Evolutionary conservation across 2,329 filamentous ascomycete species (phyloP).

Genomic region (Aspergillus oerlinghausenensis): DNA sequence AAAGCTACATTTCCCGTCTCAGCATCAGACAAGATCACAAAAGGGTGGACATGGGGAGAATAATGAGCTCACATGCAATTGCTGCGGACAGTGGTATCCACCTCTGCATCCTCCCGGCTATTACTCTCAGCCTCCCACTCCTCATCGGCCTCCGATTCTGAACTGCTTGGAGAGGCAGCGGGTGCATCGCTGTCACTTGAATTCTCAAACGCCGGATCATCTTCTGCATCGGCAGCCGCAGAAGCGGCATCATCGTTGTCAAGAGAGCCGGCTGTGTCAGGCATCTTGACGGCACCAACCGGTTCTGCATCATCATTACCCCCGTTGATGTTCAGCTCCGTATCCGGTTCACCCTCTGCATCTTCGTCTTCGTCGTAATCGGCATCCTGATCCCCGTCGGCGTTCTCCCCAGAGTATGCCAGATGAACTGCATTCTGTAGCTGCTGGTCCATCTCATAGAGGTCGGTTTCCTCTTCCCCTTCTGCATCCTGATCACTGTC

Average conservation of each 20-base stretch:
- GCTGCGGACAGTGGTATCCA: slow-evolving; percentile 48
- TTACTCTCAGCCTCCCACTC: slow-evolving; percentile 49
- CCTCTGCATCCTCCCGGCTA: slow-evolving; percentile 41
- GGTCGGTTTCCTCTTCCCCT: slow-evolving; percentile 41
- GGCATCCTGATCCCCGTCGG: slow-evolving; percentile 22
- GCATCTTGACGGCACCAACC: slow-evolving; percentile 36
- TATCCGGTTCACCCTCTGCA: slow-evolving; percentile 21
- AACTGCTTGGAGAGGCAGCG: slow-evolving; percentile 42
- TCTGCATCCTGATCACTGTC: slow-evolving; percentile 43
- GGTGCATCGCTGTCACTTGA: slow-evolving; percentile 38
- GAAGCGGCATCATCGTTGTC: slow-evolving; percentile 40
- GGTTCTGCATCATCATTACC: slow-evolving; percentile 43
- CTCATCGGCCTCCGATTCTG: slow-evolving; percentile 54
- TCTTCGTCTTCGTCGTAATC: slow-evolving; percentile 33
- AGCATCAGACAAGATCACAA: slow-evolving; percentile 23
- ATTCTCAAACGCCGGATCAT: slow-evolving; percentile 41
- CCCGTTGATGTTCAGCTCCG: slow-evolving; percentile 23
- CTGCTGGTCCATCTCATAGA: slow-evolving; percentile 38
- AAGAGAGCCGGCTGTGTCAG: slow-evolving; percentile 24
- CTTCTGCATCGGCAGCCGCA: slow-evolving; percentile 37
- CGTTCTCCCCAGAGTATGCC: slow-evolving; percentile 30
- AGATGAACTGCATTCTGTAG: slow-evolving; percentile 36
- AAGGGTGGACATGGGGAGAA: neutral
- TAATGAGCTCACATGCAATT: slow-evolving; percentile 56
- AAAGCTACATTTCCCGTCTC: slow-evolving; percentile 54